Conservation (phyloP, 148 eudicot species). For the Rhododendron ferrugineum region DNA sequence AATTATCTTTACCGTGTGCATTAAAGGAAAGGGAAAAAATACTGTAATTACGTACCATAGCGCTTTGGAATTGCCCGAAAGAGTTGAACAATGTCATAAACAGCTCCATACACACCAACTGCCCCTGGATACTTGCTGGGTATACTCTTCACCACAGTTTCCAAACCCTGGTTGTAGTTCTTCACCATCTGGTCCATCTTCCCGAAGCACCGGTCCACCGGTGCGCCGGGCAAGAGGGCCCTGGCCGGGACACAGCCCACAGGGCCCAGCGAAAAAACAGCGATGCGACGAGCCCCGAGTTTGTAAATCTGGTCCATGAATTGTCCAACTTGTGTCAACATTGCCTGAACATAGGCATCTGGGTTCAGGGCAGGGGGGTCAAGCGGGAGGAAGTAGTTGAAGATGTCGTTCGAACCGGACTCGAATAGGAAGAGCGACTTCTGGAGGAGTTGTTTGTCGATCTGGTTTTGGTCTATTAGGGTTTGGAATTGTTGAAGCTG, state of each 20-base stretch:
- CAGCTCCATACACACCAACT: conserved; percentile 39
- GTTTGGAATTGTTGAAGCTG: conserved; percentile 38
- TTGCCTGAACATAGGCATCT: conserved; percentile 31
- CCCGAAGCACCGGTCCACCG: conserved; percentile 37
- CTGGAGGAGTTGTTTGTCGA: conserved; percentile 22
- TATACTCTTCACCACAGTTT: conserved; percentile 22
- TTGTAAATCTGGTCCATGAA: conserved; percentile 26
- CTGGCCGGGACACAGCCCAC: conserved; percentile 60
- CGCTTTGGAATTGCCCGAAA: conserved; percentile 30
- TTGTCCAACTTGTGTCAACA: conserved; percentile 24
- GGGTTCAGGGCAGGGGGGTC: conserved; percentile 20
- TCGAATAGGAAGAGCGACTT: conserved; percentile 42
- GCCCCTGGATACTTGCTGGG: conserved; percentile 34
- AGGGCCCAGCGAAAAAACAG: conserved; percentile 42
- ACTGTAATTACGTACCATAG: conserved; percentile 25
- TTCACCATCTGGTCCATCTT: conserved; percentile 49
- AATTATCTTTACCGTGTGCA: too few relatives aligned
- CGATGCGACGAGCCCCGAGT: conserved; percentile 47
- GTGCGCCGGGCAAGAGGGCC: conserved; percentile 39
- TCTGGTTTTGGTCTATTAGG: conserved; percentile 25
- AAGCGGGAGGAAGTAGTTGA: conserved; percentile 39
- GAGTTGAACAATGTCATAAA: conserved; percentile 34
- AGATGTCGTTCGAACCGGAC: conserved; percentile 56
- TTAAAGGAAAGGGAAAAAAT: neutral
- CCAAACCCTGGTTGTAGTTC: conserved; percentile 39